Base-by-base conservation (phyloP, 805 yeast species). In the Candida montana region DNA sequence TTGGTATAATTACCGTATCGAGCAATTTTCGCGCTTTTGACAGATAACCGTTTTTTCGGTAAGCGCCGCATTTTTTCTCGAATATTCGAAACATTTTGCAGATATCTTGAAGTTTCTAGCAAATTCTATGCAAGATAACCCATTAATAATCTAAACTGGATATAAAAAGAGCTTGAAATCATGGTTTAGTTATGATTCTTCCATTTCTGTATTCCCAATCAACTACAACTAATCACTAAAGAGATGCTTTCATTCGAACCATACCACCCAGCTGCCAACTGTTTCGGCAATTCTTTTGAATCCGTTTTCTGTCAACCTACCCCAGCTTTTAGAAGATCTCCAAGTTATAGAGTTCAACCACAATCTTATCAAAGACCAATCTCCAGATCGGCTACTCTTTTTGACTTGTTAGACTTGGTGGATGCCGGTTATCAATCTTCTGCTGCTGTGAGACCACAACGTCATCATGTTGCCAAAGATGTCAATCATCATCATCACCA, bases 241-340 rank as follows among this genome's bases (percentile, higher is more conserved):
- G 11, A 34, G 11, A 34, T 34, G 37, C 29, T 34, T 9, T 34
- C 37, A 3, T 34, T 24, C 30, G 19, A 34, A 12, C 30, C 30
- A 21, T 11, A n/a, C 9, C 13, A 33, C 19, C 35, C 26, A 16
- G 16, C 31, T 15, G n/a, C 17, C 20, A 11, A 34, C 37, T 26
- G 30, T 26, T 34, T 15, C 17, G 17, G n/a, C 4, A 18, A 28
- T n/a, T 38, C 41, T 8, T 40, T 33, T 24, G 40, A 28, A n/a
- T 35, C 40, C 16, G 19, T 40, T 19, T 40, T 44, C 16, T 30
- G 28, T 28, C 35, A 26, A 7, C 18, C 29, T 27, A 7, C 29
- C 7, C 40, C 42, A 29, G 3, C 35, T 7, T 17, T 40, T 6
- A 44, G 44, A 31, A 40, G 45, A 37, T 44, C 37, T 8, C 38